phyloP scores from a whole-genome alignment of 2,329 filamentous ascomycete genomes.

The Ophioceras dolichostomum region DNA sequence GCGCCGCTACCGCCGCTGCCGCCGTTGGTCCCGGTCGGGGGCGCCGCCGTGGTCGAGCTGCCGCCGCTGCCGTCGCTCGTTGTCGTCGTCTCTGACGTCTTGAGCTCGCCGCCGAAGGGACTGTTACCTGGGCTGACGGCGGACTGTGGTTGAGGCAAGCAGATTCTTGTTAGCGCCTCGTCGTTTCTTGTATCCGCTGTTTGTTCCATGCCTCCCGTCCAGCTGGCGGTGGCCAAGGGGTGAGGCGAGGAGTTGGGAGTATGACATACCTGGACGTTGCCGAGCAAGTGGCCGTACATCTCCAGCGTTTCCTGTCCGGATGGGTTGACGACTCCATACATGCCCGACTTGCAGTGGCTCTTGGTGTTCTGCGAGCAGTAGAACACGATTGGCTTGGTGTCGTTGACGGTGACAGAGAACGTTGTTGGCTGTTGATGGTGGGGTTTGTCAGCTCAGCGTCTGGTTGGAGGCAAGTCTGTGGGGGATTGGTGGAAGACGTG shows the following conservation, averaged over 20 bases:
- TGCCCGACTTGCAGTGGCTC: constrained; percentile 28
- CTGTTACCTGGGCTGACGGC: not conserved
- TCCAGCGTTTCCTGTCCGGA: constrained; percentile 6
- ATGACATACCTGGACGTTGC: too few species aligned
- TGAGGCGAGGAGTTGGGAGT: too few species aligned
- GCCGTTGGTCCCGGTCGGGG: not conserved
- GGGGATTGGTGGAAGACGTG: too few species aligned
- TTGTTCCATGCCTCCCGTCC: too few species aligned
- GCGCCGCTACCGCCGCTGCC: too few species aligned
- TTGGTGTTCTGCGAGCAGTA: constrained; percentile 28
- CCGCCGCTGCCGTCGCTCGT: not conserved
- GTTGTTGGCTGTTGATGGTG: constrained; percentile 14
- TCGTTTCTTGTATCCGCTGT: too few species aligned
- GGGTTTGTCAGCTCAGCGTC: too few species aligned
- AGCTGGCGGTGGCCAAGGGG: too few species aligned
- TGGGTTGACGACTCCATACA: constrained; percentile 32
- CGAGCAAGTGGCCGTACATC: constrained; percentile 5
- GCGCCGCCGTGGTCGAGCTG: not conserved
- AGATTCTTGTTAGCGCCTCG: too few species aligned
- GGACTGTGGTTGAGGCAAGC: not conserved
- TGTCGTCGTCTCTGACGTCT: not conserved
- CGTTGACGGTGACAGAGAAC: constrained; percentile 28
- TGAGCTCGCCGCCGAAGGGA: constrained; percentile 1
- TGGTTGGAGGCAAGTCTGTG: too few species aligned
- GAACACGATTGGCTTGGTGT: constrained; percentile 28